Evolutionary conservation across 2,329 filamentous ascomycete genomes (phyloP).

Genomic region (Ceratocystis huliohia): DNA sequence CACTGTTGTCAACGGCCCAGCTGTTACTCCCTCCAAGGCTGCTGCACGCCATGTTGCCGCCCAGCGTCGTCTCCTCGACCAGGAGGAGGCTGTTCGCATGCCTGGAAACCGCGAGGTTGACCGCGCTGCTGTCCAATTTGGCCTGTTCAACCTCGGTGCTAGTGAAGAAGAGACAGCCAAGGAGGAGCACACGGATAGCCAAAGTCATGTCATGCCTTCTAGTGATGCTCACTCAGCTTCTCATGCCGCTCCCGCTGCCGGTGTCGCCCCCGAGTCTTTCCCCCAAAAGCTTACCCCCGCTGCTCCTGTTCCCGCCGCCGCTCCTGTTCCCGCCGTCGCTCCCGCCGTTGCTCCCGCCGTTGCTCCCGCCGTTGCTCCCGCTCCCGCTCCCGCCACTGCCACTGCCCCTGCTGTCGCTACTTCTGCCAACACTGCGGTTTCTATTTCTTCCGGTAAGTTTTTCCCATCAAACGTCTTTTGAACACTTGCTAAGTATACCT

Average conservation of each 20-base stretch:
- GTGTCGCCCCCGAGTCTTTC: conserved; percentile 44
- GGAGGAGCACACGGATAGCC: conserved; percentile 85
- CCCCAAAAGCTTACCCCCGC: conserved; percentile 39
- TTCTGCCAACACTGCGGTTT: conserved; percentile 1
- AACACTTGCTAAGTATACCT: background rate
- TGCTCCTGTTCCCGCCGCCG: conserved; percentile 24
- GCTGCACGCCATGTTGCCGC: conserved; percentile 61
- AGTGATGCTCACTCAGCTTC: conserved; percentile 84
- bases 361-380: conserved; percentile 21
- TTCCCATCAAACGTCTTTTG: background rate
- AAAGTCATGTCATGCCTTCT: conserved; percentile 85
- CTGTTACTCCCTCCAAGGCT: conserved; percentile 46
- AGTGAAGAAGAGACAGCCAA: conserved; percentile 71
- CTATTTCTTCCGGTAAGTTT: conserved; percentile 9
- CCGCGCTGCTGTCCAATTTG: conserved; percentile 86
- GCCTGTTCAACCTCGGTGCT: conserved; percentile 81
- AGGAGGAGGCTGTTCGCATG: conserved; percentile 97
- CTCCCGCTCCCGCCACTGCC: conserved; percentile 20
- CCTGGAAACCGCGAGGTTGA: conserved; percentile 92
- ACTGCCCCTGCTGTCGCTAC: conserved; percentile 26
- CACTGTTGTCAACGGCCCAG: conserved; percentile 38
- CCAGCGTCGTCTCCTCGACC: conserved; percentile 77
- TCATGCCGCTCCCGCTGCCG: conserved; percentile 73
- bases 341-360: too few relatives aligned
- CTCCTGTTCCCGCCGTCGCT: conserved; percentile 21